Conservation (phyloP, 73 alveolate genomes). For the Paramecium caudatum region DNA sequence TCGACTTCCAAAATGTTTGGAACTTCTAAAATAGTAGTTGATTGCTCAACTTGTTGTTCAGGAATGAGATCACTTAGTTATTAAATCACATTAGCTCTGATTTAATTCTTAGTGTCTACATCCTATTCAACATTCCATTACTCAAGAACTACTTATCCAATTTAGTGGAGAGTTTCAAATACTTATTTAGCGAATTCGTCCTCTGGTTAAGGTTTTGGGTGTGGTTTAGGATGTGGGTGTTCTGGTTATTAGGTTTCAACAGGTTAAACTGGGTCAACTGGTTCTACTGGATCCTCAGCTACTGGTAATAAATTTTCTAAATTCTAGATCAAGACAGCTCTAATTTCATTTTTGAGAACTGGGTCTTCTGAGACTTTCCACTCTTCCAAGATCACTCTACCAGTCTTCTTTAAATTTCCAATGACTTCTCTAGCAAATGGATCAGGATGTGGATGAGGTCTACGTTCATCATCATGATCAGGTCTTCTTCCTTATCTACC, state of each 20-base stretch:
- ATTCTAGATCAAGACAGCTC: not conserved
- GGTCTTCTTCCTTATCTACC: not conserved
- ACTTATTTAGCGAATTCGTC: constrained; percentile 45
- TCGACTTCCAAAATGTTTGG: not conserved
- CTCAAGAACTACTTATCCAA: constrained; percentile 56
- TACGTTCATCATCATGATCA: not conserved
- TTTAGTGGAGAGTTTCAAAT: constrained; percentile 19
- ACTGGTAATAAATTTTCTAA: constrained; percentile 11
- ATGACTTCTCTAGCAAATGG: not conserved
- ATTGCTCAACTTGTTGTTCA: not conserved
- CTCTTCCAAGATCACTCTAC: not conserved
- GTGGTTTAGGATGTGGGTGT: constrained; percentile 28
- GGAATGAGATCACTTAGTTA: constrained; percentile 51
- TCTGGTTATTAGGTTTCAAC: not conserved
- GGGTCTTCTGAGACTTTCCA: constrained; percentile 16
- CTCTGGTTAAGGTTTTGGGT: not conserved
- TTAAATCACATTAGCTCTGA: constrained; percentile 26
- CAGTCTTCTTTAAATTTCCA: constrained; percentile 6
- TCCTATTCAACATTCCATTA: not conserved
- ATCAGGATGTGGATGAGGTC: not conserved
- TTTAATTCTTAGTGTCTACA: constrained; percentile 14
- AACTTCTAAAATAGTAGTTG: not conserved
- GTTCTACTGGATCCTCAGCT: not conserved
- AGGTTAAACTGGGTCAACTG: not conserved
- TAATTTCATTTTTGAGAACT: constrained; percentile 1